Evolutionary conservation across 1,284 basidiomycete genomes (phyloP).

Genomic region (Trametes hirsuta): DNA sequence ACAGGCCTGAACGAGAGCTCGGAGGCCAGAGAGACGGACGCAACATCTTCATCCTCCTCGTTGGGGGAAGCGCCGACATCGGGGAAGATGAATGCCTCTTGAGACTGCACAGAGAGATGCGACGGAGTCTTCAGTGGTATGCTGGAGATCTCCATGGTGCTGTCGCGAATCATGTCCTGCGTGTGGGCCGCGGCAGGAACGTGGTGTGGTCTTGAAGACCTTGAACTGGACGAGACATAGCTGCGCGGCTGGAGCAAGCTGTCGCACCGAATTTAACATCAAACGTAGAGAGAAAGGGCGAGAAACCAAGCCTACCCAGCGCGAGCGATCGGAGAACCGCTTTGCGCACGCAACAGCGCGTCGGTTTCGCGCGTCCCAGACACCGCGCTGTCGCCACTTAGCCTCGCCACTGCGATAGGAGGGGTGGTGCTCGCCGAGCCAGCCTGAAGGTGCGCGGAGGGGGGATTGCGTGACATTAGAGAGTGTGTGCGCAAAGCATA

Average conservation of each 20-base stretch:
- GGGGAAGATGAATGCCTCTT: constrained; percentile 46
- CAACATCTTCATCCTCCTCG: constrained; percentile 15
- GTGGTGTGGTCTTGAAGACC: constrained; percentile 31
- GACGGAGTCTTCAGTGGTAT: constrained; percentile 44
- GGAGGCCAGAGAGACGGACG: constrained; percentile 32
- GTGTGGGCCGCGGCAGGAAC: constrained; percentile 45
- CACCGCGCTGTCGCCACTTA: not conserved
- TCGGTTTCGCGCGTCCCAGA: constrained; percentile 19
- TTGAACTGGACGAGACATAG: constrained; percentile 37
- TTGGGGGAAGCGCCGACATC: constrained; percentile 23
- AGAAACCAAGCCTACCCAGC: constrained; percentile 12
- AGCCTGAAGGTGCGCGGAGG: not conserved
- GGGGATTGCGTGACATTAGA: constrained; percentile 18
- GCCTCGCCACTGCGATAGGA: not conserved
- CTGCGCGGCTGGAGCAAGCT: constrained; percentile 41
- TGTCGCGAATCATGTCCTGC: constrained; percentile 64
- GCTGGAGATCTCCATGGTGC: constrained; percentile 65
- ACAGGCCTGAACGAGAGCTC: constrained; percentile 28
- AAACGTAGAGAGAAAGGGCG: not conserved
- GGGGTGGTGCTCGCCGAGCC: not conserved
- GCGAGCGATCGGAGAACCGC: constrained; percentile 21
- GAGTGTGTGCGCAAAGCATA: constrained; percentile 3
- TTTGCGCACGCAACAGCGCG: constrained; percentile 20
- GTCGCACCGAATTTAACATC: not conserved
- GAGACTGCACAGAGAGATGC: constrained; percentile 18